phyloP scores from a whole-genome alignment of 371 early-diverging fungal species.

The Antonospora locustae region DNA sequence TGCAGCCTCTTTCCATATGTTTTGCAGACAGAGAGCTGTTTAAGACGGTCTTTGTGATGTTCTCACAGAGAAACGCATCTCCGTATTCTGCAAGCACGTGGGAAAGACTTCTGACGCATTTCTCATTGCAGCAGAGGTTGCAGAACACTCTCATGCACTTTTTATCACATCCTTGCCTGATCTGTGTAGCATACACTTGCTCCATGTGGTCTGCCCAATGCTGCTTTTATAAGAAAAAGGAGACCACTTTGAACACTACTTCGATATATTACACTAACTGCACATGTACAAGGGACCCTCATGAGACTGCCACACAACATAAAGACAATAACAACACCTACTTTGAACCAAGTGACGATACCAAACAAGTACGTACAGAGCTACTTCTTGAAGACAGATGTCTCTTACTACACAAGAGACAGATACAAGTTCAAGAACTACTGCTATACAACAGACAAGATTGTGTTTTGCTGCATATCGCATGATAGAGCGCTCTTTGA shows the following conservation, averaged over 20 bases:
- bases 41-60: constrained; percentile 1
- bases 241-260: too few relatives aligned
- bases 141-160: constrained; percentile 26
- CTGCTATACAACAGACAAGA: constrained; percentile 2
- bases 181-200: background rate
- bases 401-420: constrained; percentile 37
- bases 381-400: constrained; percentile 52
- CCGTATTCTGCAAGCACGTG: constrained; percentile 13
- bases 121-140: background rate
- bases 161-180: background rate
- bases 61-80: constrained; percentile 25
- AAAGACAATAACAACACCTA: too few relatives aligned
- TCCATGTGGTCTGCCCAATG: background rate
- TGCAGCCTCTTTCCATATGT: background rate
- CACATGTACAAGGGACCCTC: too few relatives aligned
- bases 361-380: constrained; percentile 54
- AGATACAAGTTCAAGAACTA: constrained; percentile 39
- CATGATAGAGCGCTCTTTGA: constrained; percentile 2
- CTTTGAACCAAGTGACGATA: too few relatives aligned
- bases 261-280: too few relatives aligned
- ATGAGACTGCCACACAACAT: too few relatives aligned
- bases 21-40: background rate
- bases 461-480: background rate
- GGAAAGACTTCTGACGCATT: background rate
- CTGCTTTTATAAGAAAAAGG: too few relatives aligned